Percentiles rank a stretch among this genome's conserved stretches.
These are phyloP conservation scores for Dactylis glomerata DNA, from an alignment of 176 grass and related monocot genomes.

Conservation along the genomic window DNA sequence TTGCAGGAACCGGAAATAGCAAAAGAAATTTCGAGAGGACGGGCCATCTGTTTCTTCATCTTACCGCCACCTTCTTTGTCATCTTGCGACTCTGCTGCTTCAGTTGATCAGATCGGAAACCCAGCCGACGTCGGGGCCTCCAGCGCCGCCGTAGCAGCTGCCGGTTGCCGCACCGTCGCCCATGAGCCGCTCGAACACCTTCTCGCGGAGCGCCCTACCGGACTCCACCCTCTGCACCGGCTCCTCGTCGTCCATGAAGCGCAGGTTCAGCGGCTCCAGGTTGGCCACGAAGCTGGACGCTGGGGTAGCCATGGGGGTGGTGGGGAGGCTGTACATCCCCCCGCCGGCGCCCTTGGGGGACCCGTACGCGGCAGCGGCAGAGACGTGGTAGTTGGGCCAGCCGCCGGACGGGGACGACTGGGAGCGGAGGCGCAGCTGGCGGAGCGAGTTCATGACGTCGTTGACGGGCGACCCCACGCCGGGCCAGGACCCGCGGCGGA, in stretches of 20 bases:
- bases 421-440: constrained; percentile 64
- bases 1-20: constrained; percentile 30
- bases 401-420: constrained; percentile 48
- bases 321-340: constrained; percentile 54
- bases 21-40: background rate
- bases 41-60: too few species aligned
- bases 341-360: constrained; percentile 33
- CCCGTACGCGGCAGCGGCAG: constrained; percentile 11
- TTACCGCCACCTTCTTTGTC: constrained; percentile 9
- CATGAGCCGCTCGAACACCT: constrained; percentile 72
- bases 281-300: constrained; percentile 9
- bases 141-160: background rate
- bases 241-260: constrained; percentile 42
- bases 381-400: constrained; percentile 25
- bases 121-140: constrained; percentile 65
- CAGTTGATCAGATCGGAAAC: constrained; percentile 76
- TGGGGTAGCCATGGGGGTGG: constrained; percentile 38
- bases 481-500: constrained; percentile 42
- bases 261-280: constrained; percentile 32
- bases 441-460: constrained; percentile 58
- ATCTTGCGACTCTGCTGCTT: background rate
- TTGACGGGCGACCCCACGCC: constrained; percentile 45
- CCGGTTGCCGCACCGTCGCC: constrained; percentile 27
- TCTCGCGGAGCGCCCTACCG: constrained; percentile 59
- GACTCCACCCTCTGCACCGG: constrained; percentile 77